Conservation (phyloP, 768 basidiomycete genomes). For the Paxillus rubicundulus region DNA sequence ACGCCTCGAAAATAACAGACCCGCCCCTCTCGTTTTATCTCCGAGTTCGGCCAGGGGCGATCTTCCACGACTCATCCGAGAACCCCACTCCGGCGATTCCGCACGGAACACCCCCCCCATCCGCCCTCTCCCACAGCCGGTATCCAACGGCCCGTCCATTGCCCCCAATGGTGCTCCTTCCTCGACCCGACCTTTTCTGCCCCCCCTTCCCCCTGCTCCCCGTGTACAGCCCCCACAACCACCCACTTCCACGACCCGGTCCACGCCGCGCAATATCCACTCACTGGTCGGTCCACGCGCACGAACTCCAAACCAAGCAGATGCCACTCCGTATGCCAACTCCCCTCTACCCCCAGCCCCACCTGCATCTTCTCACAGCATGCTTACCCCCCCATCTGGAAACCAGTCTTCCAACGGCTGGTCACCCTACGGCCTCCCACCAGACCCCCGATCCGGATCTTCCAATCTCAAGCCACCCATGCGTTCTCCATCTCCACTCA, state of each 20-base stretch:
- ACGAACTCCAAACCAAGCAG: slow-evolving; percentile 58
- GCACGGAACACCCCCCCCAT: slow-evolving; percentile 26
- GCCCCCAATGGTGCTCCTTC: slow-evolving; percentile 38
- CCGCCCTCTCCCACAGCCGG: slow-evolving; percentile 32
- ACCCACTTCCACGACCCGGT: slow-evolving; percentile 32
- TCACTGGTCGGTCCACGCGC: slow-evolving; percentile 33
- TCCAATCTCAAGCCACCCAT: slow-evolving; percentile 39
- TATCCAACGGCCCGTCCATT: slow-evolving; percentile 7
- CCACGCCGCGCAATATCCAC: slow-evolving; percentile 30
- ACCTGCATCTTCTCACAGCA: slow-evolving; percentile 24
- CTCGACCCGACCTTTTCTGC: slow-evolving; percentile 46
- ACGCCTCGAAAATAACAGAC: slow-evolving; percentile 57
- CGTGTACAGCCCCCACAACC: slow-evolving; percentile 61
- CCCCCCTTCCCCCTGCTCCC: slow-evolving; percentile 70
- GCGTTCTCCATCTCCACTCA: slow-evolving; percentile 34
- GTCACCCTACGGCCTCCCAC: slow-evolving; percentile 53
- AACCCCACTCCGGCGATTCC: slow-evolving; percentile 55
- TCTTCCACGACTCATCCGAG: slow-evolving; percentile 71
- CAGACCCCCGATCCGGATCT: slow-evolving; percentile 59
- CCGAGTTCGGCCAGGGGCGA: slow-evolving; percentile 51
- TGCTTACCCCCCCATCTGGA: slow-evolving; percentile 39
- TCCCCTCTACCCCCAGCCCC: slow-evolving; percentile 45
- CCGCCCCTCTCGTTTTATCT: slow-evolving; percentile 78
- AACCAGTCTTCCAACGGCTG: slow-evolving; percentile 37
- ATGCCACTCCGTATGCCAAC: slow-evolving; percentile 44